Evolutionary conservation across 108 stramenopile genomes (phyloP), one percentile per base, ranked within the genome.

Genomic region (Nitzschia palea): DNA sequence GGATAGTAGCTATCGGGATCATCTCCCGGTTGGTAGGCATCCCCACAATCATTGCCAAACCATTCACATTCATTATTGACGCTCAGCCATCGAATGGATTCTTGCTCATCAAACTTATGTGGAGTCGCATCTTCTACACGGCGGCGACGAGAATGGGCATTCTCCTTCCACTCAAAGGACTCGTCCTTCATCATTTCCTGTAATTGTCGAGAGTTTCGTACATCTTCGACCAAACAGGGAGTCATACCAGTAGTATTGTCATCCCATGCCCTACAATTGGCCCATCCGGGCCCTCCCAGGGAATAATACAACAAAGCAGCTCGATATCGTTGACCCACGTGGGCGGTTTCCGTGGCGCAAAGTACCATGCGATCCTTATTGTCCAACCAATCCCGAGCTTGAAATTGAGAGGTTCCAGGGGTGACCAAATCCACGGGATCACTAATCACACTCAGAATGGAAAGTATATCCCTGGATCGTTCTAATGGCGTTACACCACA

Each of bases 41-140:
- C 65, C 26, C 73, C 68, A 44, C 86, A 87, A n/a, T 71, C 57
- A 27, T 82, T 48, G 22, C 86, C 86, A 66, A 55, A 83, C 86
- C 86, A 87, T 30, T 55, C 55, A 45, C 86, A 87, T 62, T 87
- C 83, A 51, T 82, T 70, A 1, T 50, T 12, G 17, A 27, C 68
- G 42, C 60, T 55, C 48, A 87, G 55, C 48, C 77, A 85, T 10
- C 77, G 73, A 25, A 66, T 48, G 33, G 59, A 17, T 14, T 22
- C 10, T 22, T 40, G 12, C 36, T 40, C 59, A 2, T 17, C 0
- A 5, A 4, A 5, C 8, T 48, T 4, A 18, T 48, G n/a, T n/a
- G n/a, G n/a, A 12, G 14, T 14, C 10, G 17, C 20, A n/a, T 43
- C 59, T 60, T 60, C 23, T 1, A 40, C 6, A 42, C 33, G 22